A percentile compares a stretch with the other conserved stretches of the same genome.
These are phyloP conservation scores for Liriodendron chinense DNA, from an alignment of 164 flowering plant species.

Conservation along the genomic window DNA sequence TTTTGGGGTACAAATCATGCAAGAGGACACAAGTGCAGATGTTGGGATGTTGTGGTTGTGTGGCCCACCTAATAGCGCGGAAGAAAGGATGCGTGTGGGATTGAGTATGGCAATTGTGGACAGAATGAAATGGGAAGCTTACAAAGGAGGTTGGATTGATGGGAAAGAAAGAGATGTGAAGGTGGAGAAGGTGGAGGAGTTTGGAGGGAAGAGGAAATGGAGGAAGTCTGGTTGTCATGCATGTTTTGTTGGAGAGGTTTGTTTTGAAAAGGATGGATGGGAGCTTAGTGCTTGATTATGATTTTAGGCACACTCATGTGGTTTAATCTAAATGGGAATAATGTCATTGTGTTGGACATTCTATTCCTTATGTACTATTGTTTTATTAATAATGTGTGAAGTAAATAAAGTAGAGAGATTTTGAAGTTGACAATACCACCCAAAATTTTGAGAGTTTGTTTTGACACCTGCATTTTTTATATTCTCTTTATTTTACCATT, in stretches of 20 bases:
- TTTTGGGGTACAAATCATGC: neutral
- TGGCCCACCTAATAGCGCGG: neutral
- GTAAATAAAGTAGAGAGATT: too few relatives aligned
- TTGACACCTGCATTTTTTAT: too few relatives aligned
- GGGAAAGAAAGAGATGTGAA: constrained; percentile 21
- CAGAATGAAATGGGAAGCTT: constrained; percentile 25
- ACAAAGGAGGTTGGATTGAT: constrained; percentile 38
- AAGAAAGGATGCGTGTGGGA: neutral
- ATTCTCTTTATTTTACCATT: too few relatives aligned
- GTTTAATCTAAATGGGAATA: constrained; percentile 42
- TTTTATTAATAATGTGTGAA: too few relatives aligned
- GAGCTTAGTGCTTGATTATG: constrained; percentile 37
- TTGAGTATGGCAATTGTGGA: constrained; percentile 23
- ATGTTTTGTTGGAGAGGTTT: constrained; percentile 59
- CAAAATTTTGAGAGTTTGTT: too few relatives aligned
- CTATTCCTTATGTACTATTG: too few relatives aligned
- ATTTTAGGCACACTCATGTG: constrained; percentile 43
- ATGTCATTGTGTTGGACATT: neutral
- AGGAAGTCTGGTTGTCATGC: constrained; percentile 46
- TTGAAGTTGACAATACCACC: too few relatives aligned
- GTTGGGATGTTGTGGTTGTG: constrained; percentile 8
- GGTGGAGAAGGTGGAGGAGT: constrained; percentile 24
- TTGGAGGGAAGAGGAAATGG: constrained; percentile 26
- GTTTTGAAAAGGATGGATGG: constrained; percentile 54
- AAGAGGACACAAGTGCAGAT: neutral